phyloP scores from a whole-genome alignment of 306 rosid species.

The Albizia julibrissin region DNA sequence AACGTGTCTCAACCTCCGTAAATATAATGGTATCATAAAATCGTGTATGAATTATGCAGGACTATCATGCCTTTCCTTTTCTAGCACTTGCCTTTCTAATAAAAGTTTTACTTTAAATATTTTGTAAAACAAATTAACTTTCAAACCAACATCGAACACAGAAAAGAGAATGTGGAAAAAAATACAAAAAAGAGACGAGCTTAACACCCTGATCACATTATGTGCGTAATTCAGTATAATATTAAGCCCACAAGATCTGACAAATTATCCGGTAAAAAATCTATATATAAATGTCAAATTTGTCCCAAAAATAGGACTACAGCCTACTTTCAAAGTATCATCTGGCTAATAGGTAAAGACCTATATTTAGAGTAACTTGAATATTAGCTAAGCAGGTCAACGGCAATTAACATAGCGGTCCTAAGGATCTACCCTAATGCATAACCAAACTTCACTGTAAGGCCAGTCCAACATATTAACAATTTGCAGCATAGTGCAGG shows the following conservation, averaged over 20 bases:
- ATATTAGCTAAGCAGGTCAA: constrained; percentile 20
- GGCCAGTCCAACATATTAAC: constrained; percentile 30
- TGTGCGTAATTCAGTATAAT: background rate
- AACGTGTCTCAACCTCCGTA: too few species aligned
- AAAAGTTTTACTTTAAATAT: background rate
- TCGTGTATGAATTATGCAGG: too few species aligned
- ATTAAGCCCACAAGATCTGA: background rate
- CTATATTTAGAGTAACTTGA: background rate
- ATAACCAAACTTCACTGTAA: constrained; percentile 22
- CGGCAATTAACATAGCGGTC: background rate
- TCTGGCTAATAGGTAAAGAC: background rate
- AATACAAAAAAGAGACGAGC: background rate
- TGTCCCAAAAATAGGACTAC: constrained; percentile 19
- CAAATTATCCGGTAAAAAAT: constrained; percentile 1
- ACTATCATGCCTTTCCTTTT: background rate
- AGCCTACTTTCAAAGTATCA: background rate
- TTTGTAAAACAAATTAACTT: background rate
- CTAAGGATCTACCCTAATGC: constrained; percentile 6
- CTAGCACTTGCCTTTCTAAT: background rate
- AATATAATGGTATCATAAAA: too few species aligned
- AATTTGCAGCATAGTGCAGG: constrained; percentile 24
- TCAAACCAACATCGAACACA: background rate
- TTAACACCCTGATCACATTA: background rate
- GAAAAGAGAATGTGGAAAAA: background rate
- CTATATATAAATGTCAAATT: constrained; percentile 2